Conservation (phyloP, 2,329 filamentous ascomycete genomes). For the Setomelanomma holmii region DNA sequence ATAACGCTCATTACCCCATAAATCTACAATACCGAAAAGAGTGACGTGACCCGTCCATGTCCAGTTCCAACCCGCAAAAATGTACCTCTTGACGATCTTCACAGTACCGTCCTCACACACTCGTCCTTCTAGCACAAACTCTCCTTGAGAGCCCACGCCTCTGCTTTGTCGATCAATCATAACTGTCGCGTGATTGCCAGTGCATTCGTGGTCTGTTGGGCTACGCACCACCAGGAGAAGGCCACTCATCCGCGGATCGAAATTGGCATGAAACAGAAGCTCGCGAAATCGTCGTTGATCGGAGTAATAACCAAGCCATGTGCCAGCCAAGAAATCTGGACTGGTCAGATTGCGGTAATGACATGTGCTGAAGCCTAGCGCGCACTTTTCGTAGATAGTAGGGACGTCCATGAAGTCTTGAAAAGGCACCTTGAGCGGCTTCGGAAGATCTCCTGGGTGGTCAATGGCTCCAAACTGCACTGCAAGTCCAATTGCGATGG, state of each 20-base stretch:
- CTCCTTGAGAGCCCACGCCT: conserved; percentile 21
- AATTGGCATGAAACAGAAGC: neutral
- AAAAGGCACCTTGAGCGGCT: conserved; percentile 20
- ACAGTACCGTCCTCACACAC: conserved; percentile 24
- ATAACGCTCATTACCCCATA: conserved; percentile 15
- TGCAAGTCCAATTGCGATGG: conserved; percentile 13
- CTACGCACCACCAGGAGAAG: conserved; percentile 14
- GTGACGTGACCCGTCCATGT: conserved; percentile 24
- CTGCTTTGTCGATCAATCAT: conserved; percentile 14
- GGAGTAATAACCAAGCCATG: conserved; percentile 25
- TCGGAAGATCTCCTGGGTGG: conserved; percentile 8
- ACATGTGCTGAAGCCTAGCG: conserved; percentile 16
- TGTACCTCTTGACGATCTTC: conserved; percentile 21
- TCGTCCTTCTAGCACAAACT: conserved; percentile 21
- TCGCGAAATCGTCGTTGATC: conserved; percentile 14
- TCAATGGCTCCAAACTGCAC: neutral
- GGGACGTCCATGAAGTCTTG: conserved; percentile 22
- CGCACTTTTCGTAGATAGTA: conserved; percentile 4
- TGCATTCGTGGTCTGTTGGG: conserved; percentile 3
- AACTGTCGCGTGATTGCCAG: conserved; percentile 1
- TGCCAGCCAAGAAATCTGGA: conserved; percentile 19
- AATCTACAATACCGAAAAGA: conserved; percentile 34
- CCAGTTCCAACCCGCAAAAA: conserved; percentile 10
- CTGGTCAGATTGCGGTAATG: conserved; percentile 26
- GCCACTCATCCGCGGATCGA: conserved; percentile 20